A percentile compares a stretch with the other conserved stretches of the same genome.
Evolutionary conservation across 148 eudicot genomes (phyloP).

Genomic region (Vaccinium vitisidaea): DNA sequence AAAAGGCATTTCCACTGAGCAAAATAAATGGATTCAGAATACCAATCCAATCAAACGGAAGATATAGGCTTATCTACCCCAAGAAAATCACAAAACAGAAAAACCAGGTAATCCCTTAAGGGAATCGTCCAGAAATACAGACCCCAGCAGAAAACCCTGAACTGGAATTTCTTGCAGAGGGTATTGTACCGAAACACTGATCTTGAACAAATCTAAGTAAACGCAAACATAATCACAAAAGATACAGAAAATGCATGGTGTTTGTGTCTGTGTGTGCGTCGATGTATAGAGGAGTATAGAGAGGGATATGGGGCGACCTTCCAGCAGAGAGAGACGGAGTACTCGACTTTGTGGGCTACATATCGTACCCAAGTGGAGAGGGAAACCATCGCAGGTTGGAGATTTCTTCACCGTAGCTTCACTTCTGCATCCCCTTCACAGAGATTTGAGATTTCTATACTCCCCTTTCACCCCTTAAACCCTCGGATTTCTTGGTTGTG

Average conservation of each 20-base stretch:
- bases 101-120: not conserved
- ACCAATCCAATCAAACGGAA: not conserved
- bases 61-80: not conserved
- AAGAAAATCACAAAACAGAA: not conserved
- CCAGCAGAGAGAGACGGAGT: conserved; percentile 37
- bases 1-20: too few species aligned
- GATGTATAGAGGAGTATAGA: too few species aligned
- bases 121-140: not conserved
- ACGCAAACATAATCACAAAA: not conserved
- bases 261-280: not conserved
- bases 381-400: conserved; percentile 29
- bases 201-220: not conserved
- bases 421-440: not conserved
- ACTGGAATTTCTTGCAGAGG: too few species aligned
- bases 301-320: conserved; percentile 21
- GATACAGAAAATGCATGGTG: not conserved
- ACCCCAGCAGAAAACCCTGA: not conserved
- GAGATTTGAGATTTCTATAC: too few species aligned
- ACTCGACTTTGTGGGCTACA: conserved; percentile 39
- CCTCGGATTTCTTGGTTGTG: not conserved
- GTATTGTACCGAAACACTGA: not conserved
- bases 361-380: conserved; percentile 41
- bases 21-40: not conserved
- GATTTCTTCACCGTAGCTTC: not conserved
- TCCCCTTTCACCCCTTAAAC: not conserved